phyloP scores from a whole-genome alignment of 164 flowering plant genomes.

The Tetrastigma voinierianum region DNA sequence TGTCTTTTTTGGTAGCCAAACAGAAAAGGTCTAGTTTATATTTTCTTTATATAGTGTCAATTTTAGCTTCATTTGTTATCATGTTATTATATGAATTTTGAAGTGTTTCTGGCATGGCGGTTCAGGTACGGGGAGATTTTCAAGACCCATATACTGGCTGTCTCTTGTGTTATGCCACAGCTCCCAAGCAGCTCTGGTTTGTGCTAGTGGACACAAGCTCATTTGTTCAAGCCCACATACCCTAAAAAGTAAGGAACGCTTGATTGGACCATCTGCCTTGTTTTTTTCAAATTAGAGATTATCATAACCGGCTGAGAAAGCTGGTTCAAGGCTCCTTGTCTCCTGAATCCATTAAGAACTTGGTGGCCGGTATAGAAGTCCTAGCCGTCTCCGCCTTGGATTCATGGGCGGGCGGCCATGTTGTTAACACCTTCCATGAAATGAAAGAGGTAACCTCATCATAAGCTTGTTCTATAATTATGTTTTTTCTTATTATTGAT shows the following conservation, averaged over 20 bases:
- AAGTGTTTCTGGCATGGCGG: constrained; percentile 4
- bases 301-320: constrained; percentile 67
- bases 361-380: constrained; percentile 51
- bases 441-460: constrained; percentile 74
- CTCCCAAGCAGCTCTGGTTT: constrained; percentile 72
- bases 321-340: constrained; percentile 60
- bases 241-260: constrained; percentile 74
- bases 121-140: constrained; percentile 83
- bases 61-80: not conserved
- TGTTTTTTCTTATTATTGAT: no score
- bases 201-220: constrained; percentile 69
- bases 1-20: constrained; percentile 55
- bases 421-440: constrained; percentile 64
- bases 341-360: constrained; percentile 39
- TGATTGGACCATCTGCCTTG: constrained; percentile 78
- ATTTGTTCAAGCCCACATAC: constrained; percentile 88
- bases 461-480: not conserved
- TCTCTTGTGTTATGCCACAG: constrained; percentile 76
- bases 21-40: constrained; percentile 46
- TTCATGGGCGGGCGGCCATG: constrained; percentile 48
- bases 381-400: constrained; percentile 37
- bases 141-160: constrained; percentile 82
- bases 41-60: not conserved
- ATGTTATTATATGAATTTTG: not conserved
- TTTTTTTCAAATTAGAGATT: constrained; percentile 78